Conservation (phyloP, 805 yeast genomes). For the Candida saitoana region DNA sequence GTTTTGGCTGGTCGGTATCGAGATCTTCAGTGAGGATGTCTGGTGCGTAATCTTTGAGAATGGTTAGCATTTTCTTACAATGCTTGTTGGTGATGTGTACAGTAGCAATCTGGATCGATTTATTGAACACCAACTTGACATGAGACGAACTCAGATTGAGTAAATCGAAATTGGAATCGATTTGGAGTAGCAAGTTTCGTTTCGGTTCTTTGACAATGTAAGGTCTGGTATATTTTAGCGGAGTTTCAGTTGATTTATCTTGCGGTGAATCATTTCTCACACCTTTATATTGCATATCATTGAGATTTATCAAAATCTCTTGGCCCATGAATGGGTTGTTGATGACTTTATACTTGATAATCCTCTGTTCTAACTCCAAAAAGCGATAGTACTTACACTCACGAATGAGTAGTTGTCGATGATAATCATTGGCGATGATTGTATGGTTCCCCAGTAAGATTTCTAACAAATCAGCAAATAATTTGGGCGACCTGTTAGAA, state of each 20-base stretch:
- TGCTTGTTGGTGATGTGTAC: slow-evolving; percentile 23
- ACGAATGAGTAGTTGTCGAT: slow-evolving; percentile 52
- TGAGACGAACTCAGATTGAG: slow-evolving; percentile 18
- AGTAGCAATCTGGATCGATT: slow-evolving; percentile 18
- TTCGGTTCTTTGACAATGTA: slow-evolving; percentile 27
- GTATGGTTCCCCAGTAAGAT: slow-evolving; percentile 53
- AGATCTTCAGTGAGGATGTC: slow-evolving; percentile 13
- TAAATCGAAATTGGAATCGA: slow-evolving; percentile 16
- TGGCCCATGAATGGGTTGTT: slow-evolving; percentile 50
- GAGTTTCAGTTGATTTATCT: slow-evolving; percentile 17
- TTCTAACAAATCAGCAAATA: slow-evolving; percentile 54
- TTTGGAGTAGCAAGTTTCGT: slow-evolving; percentile 29
- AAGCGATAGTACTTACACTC: slow-evolving; percentile 81
- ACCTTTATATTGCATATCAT: slow-evolving; percentile 44
- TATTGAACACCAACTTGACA: slow-evolving; percentile 31
- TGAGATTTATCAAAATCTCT: slow-evolving; percentile 53
- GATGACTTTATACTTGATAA: slow-evolving; percentile 48
- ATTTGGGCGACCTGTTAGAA: slow-evolving; percentile 46
- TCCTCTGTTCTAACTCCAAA: slow-evolving; percentile 65
- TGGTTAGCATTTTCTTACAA: slow-evolving; percentile 18
- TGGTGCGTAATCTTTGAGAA: slow-evolving; percentile 20
- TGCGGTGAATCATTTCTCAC: slow-evolving; percentile 18
- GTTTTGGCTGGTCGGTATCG: slow-evolving; percentile 14
- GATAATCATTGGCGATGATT: slow-evolving; percentile 46
- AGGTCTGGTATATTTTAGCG: slow-evolving; percentile 31